Evolutionary conservation across 2,329 filamentous ascomycete genomes (phyloP).

Genomic region (Colletotrichum lupini): DNA sequence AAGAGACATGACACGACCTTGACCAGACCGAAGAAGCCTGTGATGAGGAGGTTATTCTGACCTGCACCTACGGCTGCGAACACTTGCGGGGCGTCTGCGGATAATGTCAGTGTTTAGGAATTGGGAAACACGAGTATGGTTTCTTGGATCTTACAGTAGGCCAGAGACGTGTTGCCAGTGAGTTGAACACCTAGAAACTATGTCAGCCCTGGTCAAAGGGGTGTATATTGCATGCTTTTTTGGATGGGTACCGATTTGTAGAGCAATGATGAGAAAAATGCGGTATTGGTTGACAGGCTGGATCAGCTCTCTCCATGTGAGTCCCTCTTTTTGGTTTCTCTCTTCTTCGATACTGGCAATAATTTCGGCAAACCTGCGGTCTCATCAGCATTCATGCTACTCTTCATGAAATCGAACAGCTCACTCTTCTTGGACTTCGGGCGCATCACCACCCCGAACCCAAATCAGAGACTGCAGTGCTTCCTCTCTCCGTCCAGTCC

Average conservation of each 20-base stretch:
- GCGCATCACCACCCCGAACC: conserved; percentile 59
- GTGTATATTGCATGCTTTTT: too few species aligned
- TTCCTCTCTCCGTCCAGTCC: conserved; percentile 56
- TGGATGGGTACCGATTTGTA: conserved; percentile 53
- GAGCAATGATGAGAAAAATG: conserved; percentile 59
- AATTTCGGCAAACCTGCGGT: conserved; percentile 52
- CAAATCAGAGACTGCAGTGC: conserved; percentile 60
- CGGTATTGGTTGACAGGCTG: conserved; percentile 59
- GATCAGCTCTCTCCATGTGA: conserved; percentile 58
- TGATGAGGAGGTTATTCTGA: conserved; percentile 54
- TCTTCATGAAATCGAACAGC: neutral
- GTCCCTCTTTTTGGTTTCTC: conserved; percentile 52
- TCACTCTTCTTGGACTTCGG: conserved; percentile 49
- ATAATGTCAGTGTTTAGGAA: neutral
- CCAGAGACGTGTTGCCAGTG: conserved; percentile 62
- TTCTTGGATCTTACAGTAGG: conserved; percentile 51
- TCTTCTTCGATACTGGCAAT: conserved; percentile 60
- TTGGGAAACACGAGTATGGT: too few species aligned
- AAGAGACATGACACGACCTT: conserved; percentile 59
- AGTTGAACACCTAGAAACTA: conserved; percentile 50
- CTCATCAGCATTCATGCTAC: neutral
- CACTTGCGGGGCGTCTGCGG: conserved; percentile 58
- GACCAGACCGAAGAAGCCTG: conserved; percentile 63
- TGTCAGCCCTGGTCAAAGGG: neutral
- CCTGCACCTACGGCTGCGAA: conserved; percentile 62